phyloP scores from a whole-genome alignment of 768 basidiomycete genomes.

The Boletus fagicola region DNA sequence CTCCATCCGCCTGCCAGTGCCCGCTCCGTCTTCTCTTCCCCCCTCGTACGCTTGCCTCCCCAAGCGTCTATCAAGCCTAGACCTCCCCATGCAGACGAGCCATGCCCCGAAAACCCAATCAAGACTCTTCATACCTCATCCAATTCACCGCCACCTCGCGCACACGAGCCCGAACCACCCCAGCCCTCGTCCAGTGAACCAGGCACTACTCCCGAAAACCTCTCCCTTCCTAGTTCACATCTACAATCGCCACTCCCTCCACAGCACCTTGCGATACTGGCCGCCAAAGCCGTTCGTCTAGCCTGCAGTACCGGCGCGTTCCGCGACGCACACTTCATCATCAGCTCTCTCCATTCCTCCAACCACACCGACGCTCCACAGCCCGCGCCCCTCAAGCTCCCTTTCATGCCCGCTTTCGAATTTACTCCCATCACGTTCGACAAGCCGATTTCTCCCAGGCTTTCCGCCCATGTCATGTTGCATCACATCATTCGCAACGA shows the following conservation, averaged over 20 bases:
- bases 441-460: conserved; percentile 51
- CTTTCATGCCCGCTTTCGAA: conserved; percentile 28
- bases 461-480: conserved; percentile 61
- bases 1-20: neutral
- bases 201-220: neutral
- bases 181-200: neutral
- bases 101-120: neutral
- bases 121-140: neutral
- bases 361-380: conserved; percentile 19
- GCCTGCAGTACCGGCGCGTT: conserved; percentile 43
- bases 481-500: conserved; percentile 62
- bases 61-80: conserved; percentile 8
- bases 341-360: conserved; percentile 57
- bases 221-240: neutral
- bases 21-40: conserved; percentile 12
- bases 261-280: conserved; percentile 30
- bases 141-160: neutral
- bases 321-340: conserved; percentile 51
- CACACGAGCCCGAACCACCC: neutral
- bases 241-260: neutral
- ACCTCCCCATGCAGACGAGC: neutral
- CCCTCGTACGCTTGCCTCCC: neutral
- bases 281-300: conserved; percentile 52
- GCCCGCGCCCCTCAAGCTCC: conserved; percentile 14
- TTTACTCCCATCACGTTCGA: conserved; percentile 49